Evolutionary conservation across 306 rosid genomes (phyloP).

Genomic region (Argentina anserina): DNA sequence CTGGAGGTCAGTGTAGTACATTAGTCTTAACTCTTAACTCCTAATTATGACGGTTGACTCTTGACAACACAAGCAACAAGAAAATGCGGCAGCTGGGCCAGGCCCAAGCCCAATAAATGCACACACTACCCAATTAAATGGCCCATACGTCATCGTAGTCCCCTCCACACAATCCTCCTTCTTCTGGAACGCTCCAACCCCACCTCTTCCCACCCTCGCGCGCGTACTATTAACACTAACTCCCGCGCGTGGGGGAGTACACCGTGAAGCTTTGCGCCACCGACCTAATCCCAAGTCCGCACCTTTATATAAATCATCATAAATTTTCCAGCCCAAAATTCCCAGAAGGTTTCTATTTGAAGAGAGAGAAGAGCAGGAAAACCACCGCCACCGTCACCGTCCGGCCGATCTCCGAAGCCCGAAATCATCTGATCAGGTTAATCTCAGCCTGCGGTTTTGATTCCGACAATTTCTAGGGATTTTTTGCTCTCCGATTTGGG

Average conservation of each 20-base stretch:
- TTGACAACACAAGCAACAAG: no score
- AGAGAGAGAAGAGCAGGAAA: slow-evolving; percentile 18
- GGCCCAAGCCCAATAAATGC: neutral
- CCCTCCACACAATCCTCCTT: neutral
- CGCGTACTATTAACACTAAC: neutral
- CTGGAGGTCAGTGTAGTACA: neutral
- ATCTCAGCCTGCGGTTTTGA: neutral
- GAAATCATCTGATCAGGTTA: slow-evolving; percentile 52
- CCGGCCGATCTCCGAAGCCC: slow-evolving; percentile 27
- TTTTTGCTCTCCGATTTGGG: neutral
- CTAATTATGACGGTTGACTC: no score
- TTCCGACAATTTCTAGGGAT: neutral
- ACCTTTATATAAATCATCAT: neutral
- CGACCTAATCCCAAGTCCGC: slow-evolving; percentile 7
- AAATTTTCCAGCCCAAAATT: neutral
- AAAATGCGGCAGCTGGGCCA: neutral
- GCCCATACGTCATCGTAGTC: neutral
- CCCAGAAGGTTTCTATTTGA: neutral
- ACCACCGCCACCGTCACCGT: neutral
- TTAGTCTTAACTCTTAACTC: no score
- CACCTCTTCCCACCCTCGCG: neutral
- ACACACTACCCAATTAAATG: neutral
- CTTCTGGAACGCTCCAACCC: neutral
- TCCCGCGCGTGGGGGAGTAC: neutral
- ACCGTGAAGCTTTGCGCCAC: neutral